phyloP scores from a whole-genome alignment of 805 yeast species.

The Candida boleticola region DNA sequence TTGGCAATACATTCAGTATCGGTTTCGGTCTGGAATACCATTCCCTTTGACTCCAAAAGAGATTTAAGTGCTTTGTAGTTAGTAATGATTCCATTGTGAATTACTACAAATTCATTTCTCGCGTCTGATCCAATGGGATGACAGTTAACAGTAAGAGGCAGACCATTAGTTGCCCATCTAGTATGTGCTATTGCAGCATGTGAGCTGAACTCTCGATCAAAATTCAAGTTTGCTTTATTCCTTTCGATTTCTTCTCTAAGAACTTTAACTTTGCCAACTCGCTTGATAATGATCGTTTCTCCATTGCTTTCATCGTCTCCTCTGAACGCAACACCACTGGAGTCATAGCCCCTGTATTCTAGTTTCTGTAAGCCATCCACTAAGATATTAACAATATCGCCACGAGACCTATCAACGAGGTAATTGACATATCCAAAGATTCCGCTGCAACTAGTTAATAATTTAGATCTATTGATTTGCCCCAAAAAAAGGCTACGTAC shows the following conservation, averaged over 20 bases:
- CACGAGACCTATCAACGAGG: slow-evolving; percentile 85
- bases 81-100: slow-evolving; percentile 97
- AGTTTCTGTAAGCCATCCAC: slow-evolving; percentile 81
- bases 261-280: slow-evolving; percentile 87
- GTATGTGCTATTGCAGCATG: slow-evolving; percentile 98
- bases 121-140: slow-evolving; percentile 94
- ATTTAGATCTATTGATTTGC: too few relatives aligned
- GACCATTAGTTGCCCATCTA: slow-evolving; percentile 99
- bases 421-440: slow-evolving; percentile 97
- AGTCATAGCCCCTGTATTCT: slow-evolving; percentile 97
- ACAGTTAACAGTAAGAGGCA: slow-evolving; percentile 79
- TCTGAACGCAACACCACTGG: slow-evolving; percentile 93
- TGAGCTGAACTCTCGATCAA: slow-evolving; percentile 64
- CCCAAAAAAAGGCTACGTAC: too few relatives aligned
- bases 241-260: slow-evolving; percentile 63
- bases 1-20: slow-evolving; percentile 98
- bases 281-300: slow-evolving; percentile 73
- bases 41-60: slow-evolving; percentile 76
- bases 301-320: slow-evolving; percentile 75
- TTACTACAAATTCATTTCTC: slow-evolving; percentile 80
- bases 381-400: slow-evolving; percentile 85
- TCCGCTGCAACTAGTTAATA: too few relatives aligned
- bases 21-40: slow-evolving; percentile 82
- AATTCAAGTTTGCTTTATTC: slow-evolving; percentile 44
- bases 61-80: slow-evolving; percentile 90